phyloP scores from a whole-genome alignment of 495 filamentous ascomycete species.

The Terfezia claveryi region DNA sequence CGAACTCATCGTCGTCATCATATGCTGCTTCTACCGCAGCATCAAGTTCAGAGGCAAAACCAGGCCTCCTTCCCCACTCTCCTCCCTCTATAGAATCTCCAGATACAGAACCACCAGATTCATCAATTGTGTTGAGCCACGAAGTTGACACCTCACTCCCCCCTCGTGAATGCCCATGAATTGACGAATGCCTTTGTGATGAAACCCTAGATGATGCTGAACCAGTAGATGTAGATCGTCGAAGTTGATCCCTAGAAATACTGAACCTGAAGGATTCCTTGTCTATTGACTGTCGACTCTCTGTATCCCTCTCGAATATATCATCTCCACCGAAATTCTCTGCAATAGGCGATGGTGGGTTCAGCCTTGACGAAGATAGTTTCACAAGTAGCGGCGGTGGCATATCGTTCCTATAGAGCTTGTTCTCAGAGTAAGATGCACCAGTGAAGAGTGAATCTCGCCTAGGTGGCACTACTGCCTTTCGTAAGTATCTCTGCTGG shows the following conservation, averaged over 20 bases:
- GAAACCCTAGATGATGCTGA: constrained; percentile 24
- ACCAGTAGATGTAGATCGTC: constrained; percentile 2
- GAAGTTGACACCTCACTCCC: constrained; percentile 60
- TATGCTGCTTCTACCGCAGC: constrained; percentile 93
- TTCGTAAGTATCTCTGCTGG: constrained; percentile 3
- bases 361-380: neutral
- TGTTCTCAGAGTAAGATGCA: neutral
- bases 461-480: constrained; percentile 18
- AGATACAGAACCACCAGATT: constrained; percentile 51
- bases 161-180: constrained; percentile 28
- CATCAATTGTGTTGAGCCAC: constrained; percentile 93
- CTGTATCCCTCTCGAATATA: neutral
- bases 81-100: constrained; percentile 21
- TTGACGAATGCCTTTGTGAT: constrained; percentile 16
- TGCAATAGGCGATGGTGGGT: neutral
- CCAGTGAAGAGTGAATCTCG: constrained; percentile 20
- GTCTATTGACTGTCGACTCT: neutral
- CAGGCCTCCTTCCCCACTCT: constrained; percentile 25
- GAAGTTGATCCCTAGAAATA: neutral
- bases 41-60: constrained; percentile 62
- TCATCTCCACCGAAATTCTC: neutral
- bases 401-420: neutral
- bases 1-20: constrained; percentile 35
- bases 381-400: neutral
- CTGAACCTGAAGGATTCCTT: neutral